Conservation (phyloP, 1,139 yeast genomes). For the Nakaseomyces delphensis region DNA sequence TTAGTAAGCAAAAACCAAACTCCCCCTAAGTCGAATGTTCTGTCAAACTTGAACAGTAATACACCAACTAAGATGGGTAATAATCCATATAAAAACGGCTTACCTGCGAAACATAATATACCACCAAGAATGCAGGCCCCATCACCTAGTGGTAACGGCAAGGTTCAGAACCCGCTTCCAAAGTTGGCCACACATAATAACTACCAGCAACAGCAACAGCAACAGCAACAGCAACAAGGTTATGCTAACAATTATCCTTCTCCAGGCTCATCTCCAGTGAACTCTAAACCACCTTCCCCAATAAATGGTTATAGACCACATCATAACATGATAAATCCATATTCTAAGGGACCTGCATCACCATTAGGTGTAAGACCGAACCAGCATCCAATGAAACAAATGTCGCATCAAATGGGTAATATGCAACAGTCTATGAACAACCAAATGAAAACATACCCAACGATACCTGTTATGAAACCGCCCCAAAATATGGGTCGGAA, state of each 20-base stretch:
- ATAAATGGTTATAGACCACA: constrained; percentile 19
- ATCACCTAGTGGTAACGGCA: constrained; percentile 8
- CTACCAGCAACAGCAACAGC: constrained; percentile 22
- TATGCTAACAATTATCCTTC: constrained; percentile 6
- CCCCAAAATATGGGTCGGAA: constrained; percentile 8
- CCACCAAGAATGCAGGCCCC: constrained; percentile 6
- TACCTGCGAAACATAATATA: constrained; percentile 1
- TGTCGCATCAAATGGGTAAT: constrained; percentile 1
- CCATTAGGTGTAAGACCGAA: constrained; percentile 7
- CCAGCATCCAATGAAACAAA: constrained; percentile 13
- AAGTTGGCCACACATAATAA: constrained; percentile 5
- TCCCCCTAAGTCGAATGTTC: background rate
- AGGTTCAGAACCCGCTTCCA: background rate
- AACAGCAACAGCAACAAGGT: constrained; percentile 21
- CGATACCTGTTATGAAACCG: constrained; percentile 9
- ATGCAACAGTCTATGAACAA: constrained; percentile 14
- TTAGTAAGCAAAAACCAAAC: background rate
- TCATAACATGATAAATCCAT: constrained; percentile 26
- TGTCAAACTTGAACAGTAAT: background rate
- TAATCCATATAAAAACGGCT: background rate
- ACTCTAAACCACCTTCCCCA: constrained; percentile 7
- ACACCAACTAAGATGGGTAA: constrained; percentile 1
- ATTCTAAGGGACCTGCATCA: constrained; percentile 15
- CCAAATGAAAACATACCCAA: constrained; percentile 28
- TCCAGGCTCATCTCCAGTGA: constrained; percentile 7